phyloP scores from a whole-genome alignment of 257 asterid genomes.

The Buddleja alternifolia region DNA sequence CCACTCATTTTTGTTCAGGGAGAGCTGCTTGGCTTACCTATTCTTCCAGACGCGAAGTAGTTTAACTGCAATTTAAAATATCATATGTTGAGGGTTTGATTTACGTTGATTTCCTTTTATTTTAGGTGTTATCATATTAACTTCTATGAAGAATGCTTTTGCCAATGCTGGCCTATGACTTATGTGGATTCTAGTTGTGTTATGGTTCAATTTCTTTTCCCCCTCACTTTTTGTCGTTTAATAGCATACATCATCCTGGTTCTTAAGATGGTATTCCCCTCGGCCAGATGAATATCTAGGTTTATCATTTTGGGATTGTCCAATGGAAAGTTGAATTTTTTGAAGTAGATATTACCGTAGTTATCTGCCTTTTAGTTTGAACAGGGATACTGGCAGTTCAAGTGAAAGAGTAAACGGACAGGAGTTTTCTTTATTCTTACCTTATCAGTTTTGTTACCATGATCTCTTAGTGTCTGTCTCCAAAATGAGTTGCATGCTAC shows the following conservation, averaged over 20 bases:
- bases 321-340: background rate
- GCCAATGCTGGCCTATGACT: background rate
- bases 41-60: conserved; percentile 1
- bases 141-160: background rate
- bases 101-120: background rate
- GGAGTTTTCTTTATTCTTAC: background rate
- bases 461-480: conserved; percentile 8
- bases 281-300: background rate
- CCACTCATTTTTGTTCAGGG: background rate
- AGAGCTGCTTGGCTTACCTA: conserved; percentile 5
- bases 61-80: conserved; percentile 1
- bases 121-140: background rate
- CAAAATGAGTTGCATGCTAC: conserved; percentile 17
- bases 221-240: background rate
- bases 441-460: background rate
- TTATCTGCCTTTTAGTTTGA: background rate
- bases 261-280: background rate
- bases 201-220: background rate
- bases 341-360: background rate
- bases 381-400: too few species aligned
- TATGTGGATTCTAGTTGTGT: background rate
- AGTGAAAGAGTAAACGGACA: background rate
- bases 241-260: background rate
- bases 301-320: background rate
- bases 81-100: background rate